Evolutionary conservation across 2,329 filamentous ascomycete species (phyloP), one percentile per base, ranked within the genome.

Genomic region (Uncinocarpus reesii): DNA sequence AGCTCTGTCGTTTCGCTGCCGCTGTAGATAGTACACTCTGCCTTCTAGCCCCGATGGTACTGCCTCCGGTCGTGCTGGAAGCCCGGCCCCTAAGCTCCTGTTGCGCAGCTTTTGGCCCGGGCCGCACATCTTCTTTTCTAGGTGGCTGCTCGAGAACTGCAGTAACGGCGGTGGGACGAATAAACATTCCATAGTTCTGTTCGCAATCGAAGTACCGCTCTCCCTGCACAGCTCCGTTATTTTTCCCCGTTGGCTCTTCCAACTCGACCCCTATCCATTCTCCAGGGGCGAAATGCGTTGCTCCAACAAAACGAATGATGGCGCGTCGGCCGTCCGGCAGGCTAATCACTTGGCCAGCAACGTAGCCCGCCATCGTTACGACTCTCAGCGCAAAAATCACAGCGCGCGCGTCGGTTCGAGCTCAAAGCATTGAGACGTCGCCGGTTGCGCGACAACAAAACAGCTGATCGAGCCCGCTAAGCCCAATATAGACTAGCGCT

Each of bases 241-340:
- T 96, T 72, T 96, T 96, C 26, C 92, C 90, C 16, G 77, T 79
- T 46, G 81, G 73, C 40, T 86, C 83, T 45, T 87, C 80, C 49
- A 96, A 78, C 71, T 95, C 89, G 51, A 96, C 78, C 55, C 90
- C 90, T 51, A 95, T 74, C 87, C 89, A 96, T 53, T 85, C 80
- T 53, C 89, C 90, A 4, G 76, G 71, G 50, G 87, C 81, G 67
- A 96, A 95, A 58, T 78, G 72, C 31, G 90, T 87, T 48, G 76
- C 71, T 59, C 92, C 92, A 52, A 86, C 73, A 67, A 86, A 98
- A 58, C 86, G 86, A 55, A 98, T 78, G 52, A 78, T 77, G 57
- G 79, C 92, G 57, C 77, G 77, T 58, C 84, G 82, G 60, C 84
- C 84, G 67, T 95, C 84, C 59, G 75, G 79, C 57, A 94, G 80